These are phyloP conservation scores for Akanthomyces muscarius DNA, from an alignment of 2,329 filamentous ascomycete genomes.

Conservation along the genomic window DNA sequence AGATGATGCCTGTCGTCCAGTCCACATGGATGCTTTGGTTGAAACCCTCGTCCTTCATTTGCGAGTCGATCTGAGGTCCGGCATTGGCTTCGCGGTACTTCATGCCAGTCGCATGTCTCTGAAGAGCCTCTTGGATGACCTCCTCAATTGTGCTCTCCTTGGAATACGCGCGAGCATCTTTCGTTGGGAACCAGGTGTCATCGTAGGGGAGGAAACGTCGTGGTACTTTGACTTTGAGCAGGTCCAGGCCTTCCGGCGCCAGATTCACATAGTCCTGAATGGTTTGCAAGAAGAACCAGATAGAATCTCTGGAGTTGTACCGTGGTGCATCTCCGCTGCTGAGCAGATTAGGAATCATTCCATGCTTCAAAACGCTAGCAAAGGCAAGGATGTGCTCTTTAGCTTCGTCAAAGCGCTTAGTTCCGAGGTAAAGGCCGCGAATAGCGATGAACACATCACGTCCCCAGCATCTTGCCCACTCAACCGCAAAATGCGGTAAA, in stretches of 20 bases:
- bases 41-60: slow-evolving; percentile 92
- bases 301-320: slow-evolving; percentile 93
- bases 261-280: slow-evolving; percentile 89
- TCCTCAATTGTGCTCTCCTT: slow-evolving; percentile 79
- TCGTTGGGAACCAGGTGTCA: slow-evolving; percentile 84
- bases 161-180: slow-evolving; percentile 83
- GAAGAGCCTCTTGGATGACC: slow-evolving; percentile 87
- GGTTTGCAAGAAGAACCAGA: slow-evolving; percentile 97
- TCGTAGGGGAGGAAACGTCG: slow-evolving; percentile 92
- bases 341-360: slow-evolving; percentile 94
- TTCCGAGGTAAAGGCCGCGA: slow-evolving; percentile 85
- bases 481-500: slow-evolving; percentile 85
- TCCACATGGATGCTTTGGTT: slow-evolving; percentile 87
- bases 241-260: slow-evolving; percentile 67
- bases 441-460: slow-evolving; percentile 96
- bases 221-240: slow-evolving; percentile 73
- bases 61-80: slow-evolving; percentile 78
- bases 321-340: slow-evolving; percentile 79
- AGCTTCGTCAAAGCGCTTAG: slow-evolving; percentile 81
- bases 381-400: slow-evolving; percentile 94
- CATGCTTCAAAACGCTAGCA: slow-evolving; percentile 93
- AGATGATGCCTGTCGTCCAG: slow-evolving; percentile 84
- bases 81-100: slow-evolving; percentile 94
- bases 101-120: slow-evolving; percentile 85
- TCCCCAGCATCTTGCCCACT: slow-evolving; percentile 97